phyloP scores from a whole-genome alignment of 1,139 yeast genomes.

The Candida neerlandica region DNA sequence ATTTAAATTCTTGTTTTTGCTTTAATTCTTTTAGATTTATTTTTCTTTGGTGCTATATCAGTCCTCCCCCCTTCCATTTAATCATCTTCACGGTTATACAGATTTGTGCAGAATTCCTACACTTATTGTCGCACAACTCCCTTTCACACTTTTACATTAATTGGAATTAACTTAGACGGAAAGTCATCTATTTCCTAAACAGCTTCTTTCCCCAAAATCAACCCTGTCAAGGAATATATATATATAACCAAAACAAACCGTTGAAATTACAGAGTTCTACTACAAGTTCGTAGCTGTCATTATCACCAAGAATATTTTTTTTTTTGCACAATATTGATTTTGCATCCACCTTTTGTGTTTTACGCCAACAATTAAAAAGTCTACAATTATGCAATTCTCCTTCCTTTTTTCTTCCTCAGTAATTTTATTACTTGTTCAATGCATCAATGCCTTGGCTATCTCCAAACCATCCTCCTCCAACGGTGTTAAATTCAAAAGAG shows the following conservation, averaged over 20 bases:
- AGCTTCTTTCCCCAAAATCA: not conserved
- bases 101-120: not conserved
- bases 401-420: slow-evolving; percentile 5
- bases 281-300: not conserved
- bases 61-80: not conserved
- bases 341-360: not conserved
- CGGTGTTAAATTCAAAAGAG: slow-evolving; percentile 8
- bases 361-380: not conserved
- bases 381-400: slow-evolving; percentile 7
- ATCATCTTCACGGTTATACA: not conserved
- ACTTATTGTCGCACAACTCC: not conserved
- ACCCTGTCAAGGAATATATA: not conserved
- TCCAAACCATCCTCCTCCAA: slow-evolving; percentile 2
- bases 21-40: not conserved
- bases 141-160: not conserved
- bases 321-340: not conserved
- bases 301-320: not conserved
- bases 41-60: not conserved
- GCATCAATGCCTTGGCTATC: slow-evolving; percentile 7
- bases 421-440: slow-evolving; percentile 4
- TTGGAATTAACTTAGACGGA: not conserved
- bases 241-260: not conserved
- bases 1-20: slow-evolving; percentile 1
- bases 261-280: not conserved
- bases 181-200: not conserved